phyloP scores from a whole-genome alignment of 2,329 filamentous ascomycete genomes.

The Pseudogymnoascus sp. region DNA sequence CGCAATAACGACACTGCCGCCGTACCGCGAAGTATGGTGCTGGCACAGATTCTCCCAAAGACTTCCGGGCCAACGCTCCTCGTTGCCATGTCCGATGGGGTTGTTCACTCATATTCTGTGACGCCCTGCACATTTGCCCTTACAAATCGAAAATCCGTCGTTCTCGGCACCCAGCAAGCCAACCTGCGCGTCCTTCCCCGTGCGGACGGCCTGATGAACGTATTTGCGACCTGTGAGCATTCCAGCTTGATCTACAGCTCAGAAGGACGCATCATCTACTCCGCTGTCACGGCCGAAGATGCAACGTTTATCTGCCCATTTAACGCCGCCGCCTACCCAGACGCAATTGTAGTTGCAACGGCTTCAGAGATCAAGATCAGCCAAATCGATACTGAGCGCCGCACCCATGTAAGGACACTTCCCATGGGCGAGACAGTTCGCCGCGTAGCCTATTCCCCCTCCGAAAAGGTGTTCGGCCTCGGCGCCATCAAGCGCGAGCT shows the following conservation, averaged over 20 bases:
- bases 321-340: constrained; percentile 71
- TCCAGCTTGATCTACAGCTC: constrained; percentile 87
- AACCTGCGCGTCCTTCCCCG: constrained; percentile 72
- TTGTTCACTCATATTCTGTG: constrained; percentile 76
- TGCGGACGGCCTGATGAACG: constrained; percentile 58
- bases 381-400: constrained; percentile 72
- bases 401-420: constrained; percentile 80
- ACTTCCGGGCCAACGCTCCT: constrained; percentile 65
- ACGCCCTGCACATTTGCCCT: constrained; percentile 54
- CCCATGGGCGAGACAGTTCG: constrained; percentile 76
- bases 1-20: constrained; percentile 60
- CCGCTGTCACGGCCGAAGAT: constrained; percentile 84
- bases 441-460: constrained; percentile 75
- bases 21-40: constrained; percentile 72
- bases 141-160: constrained; percentile 69
- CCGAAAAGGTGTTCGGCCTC: constrained; percentile 74
- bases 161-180: constrained; percentile 79
- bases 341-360: constrained; percentile 74
- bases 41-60: constrained; percentile 69
- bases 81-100: constrained; percentile 86
- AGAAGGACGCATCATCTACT: constrained; percentile 84
- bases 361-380: constrained; percentile 70
- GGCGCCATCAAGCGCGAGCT: constrained; percentile 76
- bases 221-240: constrained; percentile 92
- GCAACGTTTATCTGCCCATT: constrained; percentile 77